These are phyloP conservation scores for Populus hybrid DNA, from an alignment of 441 rosid genomes.

Conservation along the genomic window DNA sequence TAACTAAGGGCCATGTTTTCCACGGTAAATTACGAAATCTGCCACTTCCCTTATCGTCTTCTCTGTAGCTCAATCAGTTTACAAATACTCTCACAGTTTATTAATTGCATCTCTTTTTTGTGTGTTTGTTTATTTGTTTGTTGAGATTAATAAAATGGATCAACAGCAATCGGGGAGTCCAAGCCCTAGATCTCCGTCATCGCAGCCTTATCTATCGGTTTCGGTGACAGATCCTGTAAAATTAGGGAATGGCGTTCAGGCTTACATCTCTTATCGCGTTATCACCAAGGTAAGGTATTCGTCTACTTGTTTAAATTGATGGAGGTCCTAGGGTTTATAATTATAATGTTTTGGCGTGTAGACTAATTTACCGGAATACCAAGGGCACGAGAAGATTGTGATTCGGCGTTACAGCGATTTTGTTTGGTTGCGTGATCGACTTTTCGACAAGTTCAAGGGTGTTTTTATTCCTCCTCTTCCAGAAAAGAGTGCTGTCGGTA, in stretches of 20 bases:
- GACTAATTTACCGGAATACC: slow-evolving; percentile 87
- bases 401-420: slow-evolving; percentile 93
- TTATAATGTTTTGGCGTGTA: slow-evolving; percentile 26
- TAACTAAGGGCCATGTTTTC: slow-evolving; percentile 23
- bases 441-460: slow-evolving; percentile 85
- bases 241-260: slow-evolving; percentile 95
- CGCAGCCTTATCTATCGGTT: slow-evolving; percentile 65
- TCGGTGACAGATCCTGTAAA: slow-evolving; percentile 95
- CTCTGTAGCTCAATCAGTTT: not conserved
- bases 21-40: slow-evolving; percentile 33
- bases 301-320: not conserved
- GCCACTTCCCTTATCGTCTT: slow-evolving; percentile 15
- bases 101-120: not conserved
- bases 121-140: not conserved
- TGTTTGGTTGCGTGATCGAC: slow-evolving; percentile 89
- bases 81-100: not conserved
- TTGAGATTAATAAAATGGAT: slow-evolving; percentile 29
- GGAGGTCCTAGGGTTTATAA: not conserved
- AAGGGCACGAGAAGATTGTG: slow-evolving; percentile 91
- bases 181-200: slow-evolving; percentile 91
- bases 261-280: slow-evolving; percentile 91
- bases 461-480: slow-evolving; percentile 95
- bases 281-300: slow-evolving; percentile 64
- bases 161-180: slow-evolving; percentile 55
- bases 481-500: slow-evolving; percentile 99